Evolutionary conservation across 2,329 filamentous ascomycete species (phyloP).

Genomic region (Fusarium sp.): DNA sequence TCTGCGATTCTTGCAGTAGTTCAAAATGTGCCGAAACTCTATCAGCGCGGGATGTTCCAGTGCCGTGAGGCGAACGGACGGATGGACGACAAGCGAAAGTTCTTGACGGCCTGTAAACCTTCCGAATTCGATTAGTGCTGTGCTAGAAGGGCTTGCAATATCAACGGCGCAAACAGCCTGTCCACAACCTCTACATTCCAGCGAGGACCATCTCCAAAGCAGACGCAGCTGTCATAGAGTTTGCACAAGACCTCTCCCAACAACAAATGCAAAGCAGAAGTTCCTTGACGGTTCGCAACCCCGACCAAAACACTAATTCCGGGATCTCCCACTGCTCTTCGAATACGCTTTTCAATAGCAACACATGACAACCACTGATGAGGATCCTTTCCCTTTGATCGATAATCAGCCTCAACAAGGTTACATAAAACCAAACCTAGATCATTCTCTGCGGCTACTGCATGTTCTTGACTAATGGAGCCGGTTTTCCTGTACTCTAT

Average conservation of each 20-base stretch:
- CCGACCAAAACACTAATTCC: fast-evolving
- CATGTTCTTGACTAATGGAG: background rate
- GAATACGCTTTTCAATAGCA: background rate
- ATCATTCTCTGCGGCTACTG: background rate
- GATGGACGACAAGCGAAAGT: background rate
- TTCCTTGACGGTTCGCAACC: fast-evolving
- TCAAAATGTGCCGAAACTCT: background rate
- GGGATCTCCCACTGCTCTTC: background rate
- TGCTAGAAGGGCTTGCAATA: background rate
- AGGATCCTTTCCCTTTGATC: constrained; percentile 7
- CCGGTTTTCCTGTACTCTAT: constrained; percentile 1
- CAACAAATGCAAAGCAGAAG: fast-evolving
- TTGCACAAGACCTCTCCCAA: background rate
- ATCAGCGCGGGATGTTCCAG: background rate
- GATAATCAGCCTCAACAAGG: constrained; percentile 6
- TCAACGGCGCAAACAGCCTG: background rate
- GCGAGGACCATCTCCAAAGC: constrained; percentile 17
- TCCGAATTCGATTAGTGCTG: background rate
- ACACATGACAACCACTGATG: constrained; percentile 10
- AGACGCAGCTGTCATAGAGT: background rate
- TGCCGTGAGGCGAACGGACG: background rate
- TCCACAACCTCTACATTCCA: background rate
- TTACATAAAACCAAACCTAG: constrained; percentile 3
- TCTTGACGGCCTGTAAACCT: background rate
- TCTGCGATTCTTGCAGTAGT: background rate